Percentiles rank a stretch among this genome's conserved stretches.
Evolutionary conservation across 371 early-diverging fungal species (phyloP).

Genomic region (Thermomucor indicae-seudaticae): DNA sequence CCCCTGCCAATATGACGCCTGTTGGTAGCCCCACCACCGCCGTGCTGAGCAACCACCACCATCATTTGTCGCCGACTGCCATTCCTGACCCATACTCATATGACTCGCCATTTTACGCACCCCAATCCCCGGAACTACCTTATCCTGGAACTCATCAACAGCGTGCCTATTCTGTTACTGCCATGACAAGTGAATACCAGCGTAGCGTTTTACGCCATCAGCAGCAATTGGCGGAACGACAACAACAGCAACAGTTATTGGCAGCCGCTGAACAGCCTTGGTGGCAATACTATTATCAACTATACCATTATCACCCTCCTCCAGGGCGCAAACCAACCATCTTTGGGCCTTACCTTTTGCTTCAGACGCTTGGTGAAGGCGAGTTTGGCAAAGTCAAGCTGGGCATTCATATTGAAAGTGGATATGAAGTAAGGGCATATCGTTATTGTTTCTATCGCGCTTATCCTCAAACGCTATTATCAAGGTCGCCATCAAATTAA

Average conservation of each 20-base stretch:
- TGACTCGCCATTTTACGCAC: conserved; percentile 20
- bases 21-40: background rate
- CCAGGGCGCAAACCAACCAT: conserved; percentile 53
- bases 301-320: conserved; percentile 42
- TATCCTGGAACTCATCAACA: conserved; percentile 17
- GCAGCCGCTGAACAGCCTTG: conserved; percentile 26
- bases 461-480: background rate
- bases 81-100: conserved; percentile 5
- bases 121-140: conserved; percentile 14
- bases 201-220: conserved; percentile 20
- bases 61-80: background rate
- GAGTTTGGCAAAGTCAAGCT: conserved; percentile 99
- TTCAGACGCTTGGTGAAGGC: conserved; percentile 97
- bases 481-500: conserved; percentile 80
- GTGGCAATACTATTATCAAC: conserved; percentile 45
- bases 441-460: conserved; percentile 1
- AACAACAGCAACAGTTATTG: conserved; percentile 21
- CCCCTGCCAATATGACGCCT: conserved; percentile 1
- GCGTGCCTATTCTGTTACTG: conserved; percentile 41
- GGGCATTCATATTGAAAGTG: conserved; percentile 87
- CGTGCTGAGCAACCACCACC: background rate
- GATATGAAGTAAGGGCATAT: conserved; percentile 76
- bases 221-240: conserved; percentile 29
- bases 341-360: conserved; percentile 92
- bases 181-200: conserved; percentile 37